Evolutionary conservation across 2,329 filamentous ascomycete genomes (phyloP).

Genomic region (Colletotrichum godetiae): DNA sequence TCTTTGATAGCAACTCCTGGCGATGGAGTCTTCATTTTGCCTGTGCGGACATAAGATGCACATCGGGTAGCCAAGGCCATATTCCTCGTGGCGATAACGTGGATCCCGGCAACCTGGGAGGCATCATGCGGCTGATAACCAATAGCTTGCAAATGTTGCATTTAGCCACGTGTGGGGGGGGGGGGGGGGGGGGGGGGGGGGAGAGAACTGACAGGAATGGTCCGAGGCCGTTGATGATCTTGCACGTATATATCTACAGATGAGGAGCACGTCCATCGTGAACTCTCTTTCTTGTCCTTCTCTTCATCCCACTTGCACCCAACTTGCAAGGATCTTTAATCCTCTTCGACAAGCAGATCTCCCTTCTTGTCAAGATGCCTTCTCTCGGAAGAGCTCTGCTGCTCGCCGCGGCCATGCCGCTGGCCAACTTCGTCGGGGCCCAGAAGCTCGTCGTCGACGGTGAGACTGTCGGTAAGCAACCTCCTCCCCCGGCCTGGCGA

Average conservation of each 20-base stretch:
- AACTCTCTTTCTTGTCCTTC: not conserved
- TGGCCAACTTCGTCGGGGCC: conserved; percentile 30
- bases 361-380: conserved; percentile 27
- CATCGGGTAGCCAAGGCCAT: conserved; percentile 17
- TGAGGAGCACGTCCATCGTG: not conserved
- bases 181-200: not conserved
- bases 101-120: not conserved
- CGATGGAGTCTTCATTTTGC: conserved; percentile 10
- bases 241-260: conserved; percentile 8
- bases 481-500: not conserved
- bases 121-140: conserved; percentile 6
- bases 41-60: conserved; percentile 16
- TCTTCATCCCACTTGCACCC: conserved; percentile 13
- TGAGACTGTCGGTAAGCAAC: conserved; percentile 36
- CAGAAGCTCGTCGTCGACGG: conserved; percentile 41
- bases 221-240: conserved; percentile 15
- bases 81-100: conserved; percentile 19
- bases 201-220: not conserved
- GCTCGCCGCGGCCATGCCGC: conserved; percentile 19
- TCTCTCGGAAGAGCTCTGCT: conserved; percentile 17
- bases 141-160: conserved; percentile 5
- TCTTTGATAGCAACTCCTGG: not conserved
- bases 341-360: conserved; percentile 1
- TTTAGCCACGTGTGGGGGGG: conserved; percentile 2
- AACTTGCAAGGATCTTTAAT: conserved; percentile 4